A percentile compares a stretch with the other conserved stretches of the same genome.
Evolutionary conservation across 225 moss, liverwort and hornwort species (phyloP).

Genomic region (Rhytidiadelphus loreus): DNA sequence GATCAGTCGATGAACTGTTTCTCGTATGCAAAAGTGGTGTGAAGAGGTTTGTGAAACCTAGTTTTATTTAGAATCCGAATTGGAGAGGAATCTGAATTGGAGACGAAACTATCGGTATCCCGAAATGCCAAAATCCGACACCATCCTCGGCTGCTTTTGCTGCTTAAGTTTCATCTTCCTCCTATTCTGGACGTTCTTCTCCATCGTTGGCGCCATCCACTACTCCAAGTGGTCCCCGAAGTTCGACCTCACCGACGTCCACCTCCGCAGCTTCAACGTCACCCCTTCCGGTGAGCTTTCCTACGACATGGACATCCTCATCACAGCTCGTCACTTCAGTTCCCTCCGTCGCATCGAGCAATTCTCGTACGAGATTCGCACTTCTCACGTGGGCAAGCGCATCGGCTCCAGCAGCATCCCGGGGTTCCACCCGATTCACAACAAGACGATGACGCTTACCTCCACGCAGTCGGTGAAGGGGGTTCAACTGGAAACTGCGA

Average conservation of each 20-base stretch:
- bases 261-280: slow-evolving; percentile 5
- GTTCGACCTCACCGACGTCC: slow-evolving; percentile 14
- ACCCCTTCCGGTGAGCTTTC: background rate
- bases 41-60: background rate
- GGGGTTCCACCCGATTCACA: background rate
- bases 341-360: slow-evolving; percentile 4
- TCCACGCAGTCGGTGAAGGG: background rate
- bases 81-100: background rate
- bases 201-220: background rate
- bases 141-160: background rate
- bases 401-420: slow-evolving; percentile 7
- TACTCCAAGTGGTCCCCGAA: background rate
- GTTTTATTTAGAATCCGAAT: background rate
- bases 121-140: background rate
- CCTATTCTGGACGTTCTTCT: background rate
- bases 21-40: background rate
- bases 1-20: background rate
- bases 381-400: background rate
- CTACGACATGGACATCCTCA: slow-evolving; percentile 31
- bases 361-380: slow-evolving; percentile 15
- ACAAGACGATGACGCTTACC: background rate
- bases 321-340: slow-evolving; percentile 18
- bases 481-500: background rate
- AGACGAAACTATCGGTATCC: background rate
- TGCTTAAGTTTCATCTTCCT: background rate